A percentile compares a stretch with the other conserved stretches of the same genome.
Evolutionary conservation across 31 red algal genomes (phyloP).

Genomic region (Bonnemaisonia californica): DNA sequence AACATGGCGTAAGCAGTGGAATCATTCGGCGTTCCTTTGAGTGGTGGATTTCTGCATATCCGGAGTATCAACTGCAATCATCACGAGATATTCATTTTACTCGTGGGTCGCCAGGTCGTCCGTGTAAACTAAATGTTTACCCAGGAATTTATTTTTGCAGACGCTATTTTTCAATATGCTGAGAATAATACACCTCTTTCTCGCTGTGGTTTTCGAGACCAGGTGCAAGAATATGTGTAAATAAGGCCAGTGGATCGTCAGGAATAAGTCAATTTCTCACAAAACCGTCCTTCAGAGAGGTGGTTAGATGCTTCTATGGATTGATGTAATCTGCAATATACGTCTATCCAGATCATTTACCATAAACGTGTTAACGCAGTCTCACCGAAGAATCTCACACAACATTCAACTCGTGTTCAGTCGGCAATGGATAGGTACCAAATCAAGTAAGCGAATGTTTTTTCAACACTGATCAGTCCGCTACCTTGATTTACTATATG

Average conservation of each 20-base stretch:
- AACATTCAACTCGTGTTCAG: neutral
- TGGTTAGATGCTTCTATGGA: neutral
- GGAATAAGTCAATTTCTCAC: neutral
- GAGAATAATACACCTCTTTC: conserved; percentile 2
- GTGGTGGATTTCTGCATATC: no score
- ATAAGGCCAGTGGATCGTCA: neutral
- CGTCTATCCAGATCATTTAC: neutral
- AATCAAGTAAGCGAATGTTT: neutral
- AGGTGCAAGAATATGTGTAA: neutral
- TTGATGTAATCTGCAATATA: neutral
- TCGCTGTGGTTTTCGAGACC: neutral
- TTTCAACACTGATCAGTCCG: neutral
- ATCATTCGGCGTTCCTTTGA: no score
- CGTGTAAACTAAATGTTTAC: neutral
- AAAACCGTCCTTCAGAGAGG: neutral
- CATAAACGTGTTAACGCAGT: neutral
- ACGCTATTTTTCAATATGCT: neutral
- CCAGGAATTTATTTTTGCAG: neutral
- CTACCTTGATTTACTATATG: neutral
- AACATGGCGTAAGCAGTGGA: no score
- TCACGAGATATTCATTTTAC: neutral
- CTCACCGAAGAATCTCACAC: neutral
- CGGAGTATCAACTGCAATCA: neutral
- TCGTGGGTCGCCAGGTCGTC: neutral
- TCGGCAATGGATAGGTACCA: neutral